Conservation (phyloP, 352 stramenopile genomes). For the Pythium insidiosum region DNA sequence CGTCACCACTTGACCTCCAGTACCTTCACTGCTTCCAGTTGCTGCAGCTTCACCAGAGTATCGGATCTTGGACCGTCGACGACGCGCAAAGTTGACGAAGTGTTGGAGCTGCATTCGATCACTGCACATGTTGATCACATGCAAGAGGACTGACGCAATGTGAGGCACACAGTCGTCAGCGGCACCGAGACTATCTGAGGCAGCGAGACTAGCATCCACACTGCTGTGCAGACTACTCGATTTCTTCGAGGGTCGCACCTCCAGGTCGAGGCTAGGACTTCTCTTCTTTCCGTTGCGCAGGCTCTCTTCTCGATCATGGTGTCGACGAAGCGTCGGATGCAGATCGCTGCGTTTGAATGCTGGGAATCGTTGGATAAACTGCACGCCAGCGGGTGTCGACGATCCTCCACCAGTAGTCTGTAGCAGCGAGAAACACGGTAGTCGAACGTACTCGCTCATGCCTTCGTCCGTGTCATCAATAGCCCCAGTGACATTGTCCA, state of each 20-base stretch:
- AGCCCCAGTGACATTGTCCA: constrained; percentile 37
- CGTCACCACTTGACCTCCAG: constrained; percentile 77
- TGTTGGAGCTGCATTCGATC: constrained; percentile 83
- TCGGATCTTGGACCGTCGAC: constrained; percentile 72
- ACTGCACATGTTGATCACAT: constrained; percentile 79
- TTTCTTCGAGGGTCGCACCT: constrained; percentile 24
- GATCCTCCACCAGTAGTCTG: constrained; percentile 55
- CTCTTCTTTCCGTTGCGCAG: constrained; percentile 32
- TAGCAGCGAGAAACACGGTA: constrained; percentile 76
- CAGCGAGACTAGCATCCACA: constrained; percentile 4
- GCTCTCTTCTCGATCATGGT: constrained; percentile 25
- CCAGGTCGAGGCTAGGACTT: constrained; percentile 8
- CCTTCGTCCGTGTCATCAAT: constrained; percentile 40
- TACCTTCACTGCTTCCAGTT: constrained; percentile 32
- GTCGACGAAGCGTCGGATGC: constrained; percentile 42
- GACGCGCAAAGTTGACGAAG: constrained; percentile 82
- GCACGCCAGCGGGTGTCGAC: constrained; percentile 56
- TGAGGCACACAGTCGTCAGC: constrained; percentile 32
- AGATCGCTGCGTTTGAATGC: constrained; percentile 76
- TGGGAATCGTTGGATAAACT: constrained; percentile 81
- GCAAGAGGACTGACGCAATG: constrained; percentile 67
- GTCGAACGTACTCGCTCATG: constrained; percentile 64
- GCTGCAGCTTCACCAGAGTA: constrained; percentile 76
- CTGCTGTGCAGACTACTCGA: constrained; percentile 4
- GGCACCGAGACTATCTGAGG: constrained; percentile 15